Evolutionary conservation across 1,139 yeast genomes (phyloP), one percentile per base, ranked within the genome.

Genomic region (Tardiomyces blankii): DNA sequence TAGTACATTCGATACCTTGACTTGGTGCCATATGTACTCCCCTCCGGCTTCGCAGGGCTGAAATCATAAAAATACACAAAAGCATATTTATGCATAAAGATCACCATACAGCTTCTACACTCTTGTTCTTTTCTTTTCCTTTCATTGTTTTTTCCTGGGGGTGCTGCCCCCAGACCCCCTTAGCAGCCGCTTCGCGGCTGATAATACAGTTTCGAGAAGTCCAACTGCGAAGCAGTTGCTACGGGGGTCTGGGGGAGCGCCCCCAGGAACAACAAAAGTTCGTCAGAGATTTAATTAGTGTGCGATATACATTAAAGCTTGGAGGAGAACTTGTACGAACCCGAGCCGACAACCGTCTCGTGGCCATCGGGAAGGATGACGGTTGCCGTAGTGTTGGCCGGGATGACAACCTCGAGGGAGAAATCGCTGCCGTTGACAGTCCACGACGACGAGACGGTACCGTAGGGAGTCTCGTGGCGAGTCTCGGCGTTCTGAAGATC

Each of bases 371-470:
- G 35, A 12, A 30, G 35, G 5, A 30, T 9, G 9, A 30, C 35
- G n/a, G 5, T 30, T 3, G 35, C 35, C 16, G 35, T 5, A 11
- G 16, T 14, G 11, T 30, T 30, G 4, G 35, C 16, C 35, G 35
- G 35, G 5, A 30, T 9, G 5, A 30, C 35, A 9, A 30, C 35
- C 11, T 30, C 16, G n/a, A 30, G 35, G 4, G 35, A 4, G 9
- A 30, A 30, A 9, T 30, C 35, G 35, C 9, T 30, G 35, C 25
- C 40, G 18, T 41, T 43, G 33, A 47, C 27, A n/a, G 38, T 32
- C 48, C 48, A 47, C 2, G 40, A 32, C 11, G 45, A 43, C 18
- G 49, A 41, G 18, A 41, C 33, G 16, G 14, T 43, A 2, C 49
- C 49, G 27, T 30, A 46, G 41, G 41, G 38, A 2, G 49, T 13